Conservation (phyloP, 2,329 filamentous ascomycete genomes). For the Trichoderma sp. region DNA sequence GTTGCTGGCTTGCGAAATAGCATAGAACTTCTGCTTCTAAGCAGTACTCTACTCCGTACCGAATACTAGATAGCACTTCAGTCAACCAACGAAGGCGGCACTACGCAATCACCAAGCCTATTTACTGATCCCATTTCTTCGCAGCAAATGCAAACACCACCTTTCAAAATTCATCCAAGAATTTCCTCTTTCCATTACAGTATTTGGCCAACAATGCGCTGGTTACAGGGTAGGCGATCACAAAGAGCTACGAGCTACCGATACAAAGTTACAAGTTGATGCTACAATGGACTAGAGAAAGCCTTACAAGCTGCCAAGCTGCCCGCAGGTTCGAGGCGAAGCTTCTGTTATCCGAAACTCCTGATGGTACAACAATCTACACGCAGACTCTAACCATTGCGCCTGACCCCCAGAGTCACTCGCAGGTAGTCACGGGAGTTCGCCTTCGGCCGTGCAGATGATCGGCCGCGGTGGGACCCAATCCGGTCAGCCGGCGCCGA, state of each 20-base stretch:
- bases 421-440: background rate
- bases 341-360: background rate
- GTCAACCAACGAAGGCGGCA: background rate
- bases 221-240: background rate
- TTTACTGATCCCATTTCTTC: background rate
- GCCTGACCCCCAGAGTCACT: background rate
- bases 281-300: background rate
- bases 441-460: constrained; percentile 8
- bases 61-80: background rate
- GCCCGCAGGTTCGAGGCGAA: background rate
- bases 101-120: background rate
- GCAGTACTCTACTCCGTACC: too few species aligned
- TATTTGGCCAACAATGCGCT: background rate
- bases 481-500: constrained; percentile 20
- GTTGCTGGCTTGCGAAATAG: background rate
- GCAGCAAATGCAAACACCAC: background rate
- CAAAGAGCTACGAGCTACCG: background rate
- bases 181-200: background rate
- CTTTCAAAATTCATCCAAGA: background rate
- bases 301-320: background rate
- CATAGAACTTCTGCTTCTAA: background rate
- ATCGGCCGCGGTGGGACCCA: constrained; percentile 14
- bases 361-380: background rate
- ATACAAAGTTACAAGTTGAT: background rate
- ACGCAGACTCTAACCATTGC: background rate